Percentiles rank a stretch among this genome's conserved stretches.
These are phyloP conservation scores for Kwoniella mangroviensis DNA, from an alignment of 768 basidiomycete genomes.

Conservation along the genomic window DNA sequence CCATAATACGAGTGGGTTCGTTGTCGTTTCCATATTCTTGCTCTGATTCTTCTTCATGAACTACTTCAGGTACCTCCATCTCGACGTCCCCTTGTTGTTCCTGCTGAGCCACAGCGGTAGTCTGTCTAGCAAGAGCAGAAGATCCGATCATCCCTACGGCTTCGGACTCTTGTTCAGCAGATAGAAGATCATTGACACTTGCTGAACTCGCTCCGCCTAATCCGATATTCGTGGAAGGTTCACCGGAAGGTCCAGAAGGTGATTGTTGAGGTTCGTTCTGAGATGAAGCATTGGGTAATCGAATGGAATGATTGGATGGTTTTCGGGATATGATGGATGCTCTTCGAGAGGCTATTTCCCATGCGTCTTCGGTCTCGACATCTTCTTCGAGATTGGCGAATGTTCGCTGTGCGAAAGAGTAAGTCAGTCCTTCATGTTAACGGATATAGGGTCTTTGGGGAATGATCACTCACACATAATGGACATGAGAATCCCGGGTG, in stretches of 20 bases:
- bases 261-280: slow-evolving; percentile 10
- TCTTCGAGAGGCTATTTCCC: slow-evolving; percentile 54
- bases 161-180: slow-evolving; percentile 15
- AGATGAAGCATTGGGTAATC: slow-evolving; percentile 19
- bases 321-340: slow-evolving; percentile 45
- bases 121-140: slow-evolving; percentile 21
- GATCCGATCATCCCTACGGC: slow-evolving; percentile 23
- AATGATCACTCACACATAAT: slow-evolving; percentile 65
- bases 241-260: slow-evolving; percentile 15
- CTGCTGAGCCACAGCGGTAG: slow-evolving; percentile 29
- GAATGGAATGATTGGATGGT: slow-evolving; percentile 39
- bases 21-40: slow-evolving; percentile 16
- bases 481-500: slow-evolving; percentile 94
- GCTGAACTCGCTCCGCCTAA: slow-evolving; percentile 20
- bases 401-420: slow-evolving; percentile 63
- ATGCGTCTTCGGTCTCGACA: slow-evolving; percentile 72
- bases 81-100: slow-evolving; percentile 19
- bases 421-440: too few species aligned
- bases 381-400: slow-evolving; percentile 95
- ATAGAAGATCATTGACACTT: slow-evolving; percentile 32
- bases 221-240: slow-evolving; percentile 26
- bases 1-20: not conserved
- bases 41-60: not conserved
- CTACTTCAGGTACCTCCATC: slow-evolving; percentile 8
- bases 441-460: not conserved